Conservation (phyloP, 176 grass and related monocot genomes). For the Elaeis guineensis region DNA sequence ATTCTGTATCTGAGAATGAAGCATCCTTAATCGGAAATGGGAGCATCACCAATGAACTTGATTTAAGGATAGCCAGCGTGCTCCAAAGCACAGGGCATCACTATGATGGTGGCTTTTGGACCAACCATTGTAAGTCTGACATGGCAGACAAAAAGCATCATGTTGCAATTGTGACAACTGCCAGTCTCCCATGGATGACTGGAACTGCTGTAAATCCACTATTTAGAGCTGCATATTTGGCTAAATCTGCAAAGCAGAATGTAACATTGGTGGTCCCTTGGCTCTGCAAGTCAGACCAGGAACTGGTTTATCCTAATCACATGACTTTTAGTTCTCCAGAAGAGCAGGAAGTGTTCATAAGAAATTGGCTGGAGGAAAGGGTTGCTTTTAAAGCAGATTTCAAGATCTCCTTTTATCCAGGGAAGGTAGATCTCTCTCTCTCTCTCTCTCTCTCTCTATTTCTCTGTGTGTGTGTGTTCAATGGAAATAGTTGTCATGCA, state of each 20-base stretch:
- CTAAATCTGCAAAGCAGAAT: constrained; percentile 69
- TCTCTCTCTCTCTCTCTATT: too few relatives aligned
- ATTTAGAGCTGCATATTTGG: constrained; percentile 86
- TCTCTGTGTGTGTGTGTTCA: too few relatives aligned
- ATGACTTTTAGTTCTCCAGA: constrained; percentile 63
- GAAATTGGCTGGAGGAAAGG: constrained; percentile 81
- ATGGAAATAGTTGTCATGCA: too few relatives aligned
- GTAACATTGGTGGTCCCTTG: constrained; percentile 77
- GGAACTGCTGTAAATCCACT: constrained; percentile 93
- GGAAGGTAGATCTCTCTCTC: constrained; percentile 30
- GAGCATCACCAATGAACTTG: constrained; percentile 46
- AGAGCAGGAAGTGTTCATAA: constrained; percentile 83
- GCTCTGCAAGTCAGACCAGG: constrained; percentile 72
- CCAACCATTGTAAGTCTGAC: constrained; percentile 36
- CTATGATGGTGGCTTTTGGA: constrained; percentile 46
- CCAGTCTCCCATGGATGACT: constrained; percentile 98
- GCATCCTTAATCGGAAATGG: constrained; percentile 42
- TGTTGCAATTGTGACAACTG: constrained; percentile 88
- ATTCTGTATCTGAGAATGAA: constrained; percentile 38
- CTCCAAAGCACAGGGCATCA: constrained; percentile 64
- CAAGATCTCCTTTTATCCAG: constrained; percentile 89
- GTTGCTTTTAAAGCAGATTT: constrained; percentile 74
- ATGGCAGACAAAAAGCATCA: constrained; percentile 50
- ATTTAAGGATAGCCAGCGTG: constrained; percentile 83
- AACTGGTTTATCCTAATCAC: constrained; percentile 77